Conservation (phyloP, 1,284 basidiomycete species). For the Tilletiopsis washingtonensis region DNA sequence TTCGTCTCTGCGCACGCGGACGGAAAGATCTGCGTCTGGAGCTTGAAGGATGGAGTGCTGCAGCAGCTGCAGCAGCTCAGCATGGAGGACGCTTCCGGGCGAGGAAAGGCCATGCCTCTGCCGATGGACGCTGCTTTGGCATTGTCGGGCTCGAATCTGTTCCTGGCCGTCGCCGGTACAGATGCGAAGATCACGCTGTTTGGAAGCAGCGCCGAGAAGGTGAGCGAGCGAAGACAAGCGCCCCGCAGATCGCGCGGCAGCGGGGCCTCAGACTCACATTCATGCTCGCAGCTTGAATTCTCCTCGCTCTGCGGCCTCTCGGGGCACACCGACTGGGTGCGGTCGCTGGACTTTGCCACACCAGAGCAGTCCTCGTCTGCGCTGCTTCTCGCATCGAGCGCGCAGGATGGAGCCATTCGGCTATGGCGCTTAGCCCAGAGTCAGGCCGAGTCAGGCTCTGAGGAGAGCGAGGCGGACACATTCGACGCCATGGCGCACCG, state of each 20-base stretch:
- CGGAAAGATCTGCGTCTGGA: slow-evolving; percentile 27
- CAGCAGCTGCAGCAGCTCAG: slow-evolving; percentile 19
- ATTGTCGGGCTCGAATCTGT: neutral
- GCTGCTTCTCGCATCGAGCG: slow-evolving; percentile 34
- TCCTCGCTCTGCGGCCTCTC: slow-evolving; percentile 21
- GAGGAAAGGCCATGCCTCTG: slow-evolving; percentile 22
- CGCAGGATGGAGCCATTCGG: slow-evolving; percentile 39
- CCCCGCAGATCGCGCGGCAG: neutral
- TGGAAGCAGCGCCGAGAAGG: neutral
- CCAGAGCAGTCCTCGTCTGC: slow-evolving; percentile 5
- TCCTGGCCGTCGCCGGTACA: slow-evolving; percentile 38
- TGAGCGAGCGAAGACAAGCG: neutral
- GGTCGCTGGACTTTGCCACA: slow-evolving; percentile 34
- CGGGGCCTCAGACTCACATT: neutral
- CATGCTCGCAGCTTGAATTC: slow-evolving; percentile 8
- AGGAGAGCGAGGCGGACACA: slow-evolving; percentile 14
- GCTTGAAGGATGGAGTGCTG: neutral
- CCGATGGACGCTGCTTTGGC: slow-evolving; percentile 37
- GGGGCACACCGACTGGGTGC: slow-evolving; percentile 46
- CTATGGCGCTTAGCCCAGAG: slow-evolving; percentile 37
- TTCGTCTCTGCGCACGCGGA: slow-evolving; percentile 37
- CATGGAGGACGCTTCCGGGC: neutral
- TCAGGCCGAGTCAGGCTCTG: neutral
- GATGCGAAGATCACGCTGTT: slow-evolving; percentile 32
- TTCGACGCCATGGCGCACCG: slow-evolving; percentile 37